phyloP scores from a whole-genome alignment of 306 rosid genomes.

The Quercus suber region DNA sequence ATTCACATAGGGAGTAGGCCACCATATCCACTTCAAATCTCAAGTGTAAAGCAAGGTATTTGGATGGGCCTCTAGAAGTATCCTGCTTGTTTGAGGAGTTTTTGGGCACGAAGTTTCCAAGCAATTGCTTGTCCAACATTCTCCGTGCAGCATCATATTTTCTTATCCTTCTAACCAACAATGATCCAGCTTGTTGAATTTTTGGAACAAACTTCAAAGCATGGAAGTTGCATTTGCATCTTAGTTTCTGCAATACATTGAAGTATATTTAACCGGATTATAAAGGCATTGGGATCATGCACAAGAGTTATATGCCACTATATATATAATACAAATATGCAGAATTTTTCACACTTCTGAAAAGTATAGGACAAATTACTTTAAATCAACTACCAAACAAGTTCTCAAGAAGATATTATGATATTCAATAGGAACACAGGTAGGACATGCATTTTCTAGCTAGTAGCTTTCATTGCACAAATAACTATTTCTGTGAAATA shows the following conservation, averaged over 20 bases:
- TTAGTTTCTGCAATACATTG: conserved; percentile 55
- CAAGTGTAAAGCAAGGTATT: conserved; percentile 88
- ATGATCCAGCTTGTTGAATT: conserved; percentile 71
- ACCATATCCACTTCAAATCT: conserved; percentile 97
- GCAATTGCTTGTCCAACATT: conserved; percentile 63
- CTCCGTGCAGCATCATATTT: conserved; percentile 45
- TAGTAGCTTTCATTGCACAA: conserved; percentile 8
- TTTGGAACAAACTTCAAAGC: conserved; percentile 71
- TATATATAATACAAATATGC: not conserved
- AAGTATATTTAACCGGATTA: conserved; percentile 3
- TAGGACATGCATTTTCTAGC: not conserved
- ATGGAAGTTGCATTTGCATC: conserved; percentile 98
- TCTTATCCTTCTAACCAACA: conserved; percentile 72
- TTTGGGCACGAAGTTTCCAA: conserved; percentile 62
- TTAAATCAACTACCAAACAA: not conserved
- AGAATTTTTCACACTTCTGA: not conserved
- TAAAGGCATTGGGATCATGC: not conserved
- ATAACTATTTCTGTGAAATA: not conserved
- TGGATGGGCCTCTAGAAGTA: conserved; percentile 34
- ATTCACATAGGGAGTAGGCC: conserved; percentile 87
- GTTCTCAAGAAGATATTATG: not conserved
- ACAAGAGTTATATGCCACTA: not conserved
- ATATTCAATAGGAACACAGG: not conserved
- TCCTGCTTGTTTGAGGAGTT: conserved; percentile 27
- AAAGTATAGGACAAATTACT: not conserved